Evolutionary conservation across 2,329 filamentous ascomycete species (phyloP).

Genomic region (Fonsecaea monophora): DNA sequence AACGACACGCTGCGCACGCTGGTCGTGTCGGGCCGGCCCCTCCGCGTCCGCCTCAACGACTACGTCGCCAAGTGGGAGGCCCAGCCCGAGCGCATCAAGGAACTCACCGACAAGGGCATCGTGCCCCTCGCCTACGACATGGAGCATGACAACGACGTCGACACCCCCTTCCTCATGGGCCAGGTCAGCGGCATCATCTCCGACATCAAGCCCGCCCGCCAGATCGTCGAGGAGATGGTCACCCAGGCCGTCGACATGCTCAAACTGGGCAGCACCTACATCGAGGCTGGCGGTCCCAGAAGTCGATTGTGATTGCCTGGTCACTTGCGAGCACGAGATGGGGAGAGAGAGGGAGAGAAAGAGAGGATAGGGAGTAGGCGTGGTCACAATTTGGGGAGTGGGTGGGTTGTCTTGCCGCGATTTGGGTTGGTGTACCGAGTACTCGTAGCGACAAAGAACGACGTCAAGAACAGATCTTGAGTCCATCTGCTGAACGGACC

Average conservation of each 20-base stretch:
- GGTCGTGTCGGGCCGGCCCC: constrained; percentile 79
- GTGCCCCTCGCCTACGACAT: constrained; percentile 84
- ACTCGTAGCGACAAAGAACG: too few species aligned
- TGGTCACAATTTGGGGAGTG: not conserved
- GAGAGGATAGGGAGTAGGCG: not conserved
- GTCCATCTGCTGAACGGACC: too few species aligned
- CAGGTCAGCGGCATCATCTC: constrained; percentile 82
- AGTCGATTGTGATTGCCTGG: constrained; percentile 30
- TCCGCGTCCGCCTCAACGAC: constrained; percentile 81
- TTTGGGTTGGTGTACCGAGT: not conserved
- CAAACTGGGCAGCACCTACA: constrained; percentile 66
- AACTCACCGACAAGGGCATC: constrained; percentile 76
- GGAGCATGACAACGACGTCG: constrained; percentile 74
- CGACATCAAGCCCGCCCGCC: constrained; percentile 77
- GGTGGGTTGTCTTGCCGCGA: not conserved
- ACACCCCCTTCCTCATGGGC: constrained; percentile 90
- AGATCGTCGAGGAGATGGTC: constrained; percentile 93
- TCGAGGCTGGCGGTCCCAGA: constrained; percentile 45
- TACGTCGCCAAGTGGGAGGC: constrained; percentile 84
- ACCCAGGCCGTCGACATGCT: constrained; percentile 73
- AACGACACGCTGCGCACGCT: constrained; percentile 83
- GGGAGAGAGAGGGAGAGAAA: too few species aligned
- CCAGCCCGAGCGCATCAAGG: constrained; percentile 74
- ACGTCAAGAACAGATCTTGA: too few species aligned
- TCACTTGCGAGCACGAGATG: too few species aligned